These are phyloP conservation scores for Dacryopinax spathularia DNA, from an alignment of 768 basidiomycete genomes.

Conservation along the genomic window DNA sequence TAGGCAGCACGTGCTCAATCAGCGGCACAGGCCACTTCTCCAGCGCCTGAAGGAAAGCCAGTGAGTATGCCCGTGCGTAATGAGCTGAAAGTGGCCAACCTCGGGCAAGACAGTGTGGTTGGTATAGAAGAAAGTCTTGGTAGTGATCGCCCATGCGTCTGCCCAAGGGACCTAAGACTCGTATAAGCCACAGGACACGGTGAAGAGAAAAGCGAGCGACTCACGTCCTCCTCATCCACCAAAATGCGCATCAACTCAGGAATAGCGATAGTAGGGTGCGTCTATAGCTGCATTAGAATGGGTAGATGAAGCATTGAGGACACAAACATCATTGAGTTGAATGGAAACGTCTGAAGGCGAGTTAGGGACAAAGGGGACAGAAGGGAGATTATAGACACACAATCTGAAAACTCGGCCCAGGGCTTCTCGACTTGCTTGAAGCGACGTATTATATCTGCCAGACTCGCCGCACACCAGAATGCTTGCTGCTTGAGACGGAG, in stretches of 20 bases:
- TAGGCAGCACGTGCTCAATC: conserved; percentile 69
- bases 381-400: no score
- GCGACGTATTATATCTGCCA: conserved; percentile 78
- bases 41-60: background rate
- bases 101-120: conserved; percentile 86
- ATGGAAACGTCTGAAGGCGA: conserved; percentile 82
- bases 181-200: conserved; percentile 23
- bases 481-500: conserved; percentile 88
- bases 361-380: conserved; percentile 7
- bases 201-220: background rate
- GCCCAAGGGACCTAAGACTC: conserved; percentile 82
- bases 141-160: conserved; percentile 75
- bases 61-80: background rate
- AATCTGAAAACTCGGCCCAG: conserved; percentile 68
- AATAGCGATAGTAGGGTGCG: conserved; percentile 89
- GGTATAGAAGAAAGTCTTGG: conserved; percentile 87
- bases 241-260: conserved; percentile 86
- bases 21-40: conserved; percentile 53
- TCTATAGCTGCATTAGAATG: conserved; percentile 31
- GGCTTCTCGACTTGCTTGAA: conserved; percentile 82
- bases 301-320: background rate
- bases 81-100: conserved; percentile 18
- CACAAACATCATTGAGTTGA: conserved; percentile 77
- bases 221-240: conserved; percentile 8
- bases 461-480: conserved; percentile 82